Evolutionary conservation across 495 filamentous ascomycete genomes (phyloP).

Genomic region (Evernia prunastri): DNA sequence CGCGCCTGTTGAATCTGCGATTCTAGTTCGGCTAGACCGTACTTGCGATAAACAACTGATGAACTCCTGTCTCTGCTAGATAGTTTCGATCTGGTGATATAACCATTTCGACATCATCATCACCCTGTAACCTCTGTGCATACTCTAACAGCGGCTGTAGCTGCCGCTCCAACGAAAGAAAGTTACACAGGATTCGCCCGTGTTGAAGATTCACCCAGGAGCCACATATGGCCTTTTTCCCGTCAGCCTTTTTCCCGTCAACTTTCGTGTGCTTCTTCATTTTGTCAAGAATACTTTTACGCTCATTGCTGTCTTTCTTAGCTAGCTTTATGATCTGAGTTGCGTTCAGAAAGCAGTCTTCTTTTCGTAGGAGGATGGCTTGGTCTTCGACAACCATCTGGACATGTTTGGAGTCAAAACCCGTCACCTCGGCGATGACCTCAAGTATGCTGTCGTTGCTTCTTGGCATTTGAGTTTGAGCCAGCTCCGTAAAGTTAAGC

Average conservation of each 20-base stretch:
- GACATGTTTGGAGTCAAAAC: neutral
- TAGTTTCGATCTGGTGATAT: neutral
- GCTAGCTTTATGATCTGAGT: constrained; percentile 3
- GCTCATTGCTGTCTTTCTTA: neutral
- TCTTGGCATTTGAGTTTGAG: too few species aligned
- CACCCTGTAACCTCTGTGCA: constrained; percentile 3
- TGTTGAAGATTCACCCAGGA: constrained; percentile 6
- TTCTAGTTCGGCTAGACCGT: neutral
- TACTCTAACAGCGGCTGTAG: constrained; percentile 11
- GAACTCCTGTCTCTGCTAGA: neutral
- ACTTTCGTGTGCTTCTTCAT: neutral
- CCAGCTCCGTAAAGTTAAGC: too few species aligned
- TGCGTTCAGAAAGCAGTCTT: constrained; percentile 1
- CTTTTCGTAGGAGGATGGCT: neutral
- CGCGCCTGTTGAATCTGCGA: too few species aligned
- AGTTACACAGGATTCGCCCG: constrained; percentile 1
- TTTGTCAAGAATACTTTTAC: neutral
- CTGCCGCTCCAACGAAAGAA: constrained; percentile 7
- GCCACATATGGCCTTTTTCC: neutral
- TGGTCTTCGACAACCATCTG: neutral
- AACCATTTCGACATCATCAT: constrained; percentile 2
- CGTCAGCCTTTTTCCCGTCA: neutral
- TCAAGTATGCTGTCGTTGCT: too few species aligned
- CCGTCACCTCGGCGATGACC: neutral
- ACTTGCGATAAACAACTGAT: neutral